phyloP scores from a whole-genome alignment of 2,329 filamentous ascomycete species.

The Stagonosporopsis tanaceti region DNA sequence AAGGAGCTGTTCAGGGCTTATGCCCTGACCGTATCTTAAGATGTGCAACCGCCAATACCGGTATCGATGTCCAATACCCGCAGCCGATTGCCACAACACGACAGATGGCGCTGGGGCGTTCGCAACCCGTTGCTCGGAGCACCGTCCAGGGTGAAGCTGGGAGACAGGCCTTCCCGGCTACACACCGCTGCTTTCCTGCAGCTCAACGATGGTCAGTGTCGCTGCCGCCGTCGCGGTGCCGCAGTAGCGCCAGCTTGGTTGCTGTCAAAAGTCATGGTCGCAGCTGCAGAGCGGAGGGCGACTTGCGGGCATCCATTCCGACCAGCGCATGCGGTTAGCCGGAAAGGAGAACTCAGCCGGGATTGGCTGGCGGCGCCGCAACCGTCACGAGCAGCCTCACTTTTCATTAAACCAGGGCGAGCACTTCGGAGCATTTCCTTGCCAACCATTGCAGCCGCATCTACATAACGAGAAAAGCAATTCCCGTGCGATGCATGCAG shows the following conservation, averaged over 20 bases:
- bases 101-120: constrained; percentile 30
- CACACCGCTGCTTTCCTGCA: constrained; percentile 41
- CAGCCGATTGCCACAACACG: constrained; percentile 40
- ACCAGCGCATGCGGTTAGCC: constrained; percentile 23
- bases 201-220: constrained; percentile 20
- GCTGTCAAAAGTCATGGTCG: constrained; percentile 32
- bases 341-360: constrained; percentile 17
- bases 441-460: constrained; percentile 20
- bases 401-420: constrained; percentile 42
- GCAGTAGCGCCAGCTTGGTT: constrained; percentile 32
- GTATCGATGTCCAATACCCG: constrained; percentile 33
- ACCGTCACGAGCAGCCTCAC: constrained; percentile 42
- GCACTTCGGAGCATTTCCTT: constrained; percentile 23
- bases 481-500: constrained; percentile 18
- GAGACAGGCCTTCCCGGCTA: constrained; percentile 36
- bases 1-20: constrained; percentile 27
- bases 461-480: constrained; percentile 20
- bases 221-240: constrained; percentile 27
- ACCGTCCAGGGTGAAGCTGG: constrained; percentile 39
- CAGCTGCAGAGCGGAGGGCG: constrained; percentile 25
- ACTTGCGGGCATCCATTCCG: constrained; percentile 31
- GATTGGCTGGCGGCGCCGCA: constrained; percentile 37
- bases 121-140: constrained; percentile 23
- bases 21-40: constrained; percentile 37
- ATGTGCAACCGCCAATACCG: constrained; percentile 36